Percentiles rank a stretch among this genome's conserved stretches.
These are phyloP conservation scores for Phytopythium litorale DNA, from an alignment of 352 stramenopile species.

Conservation along the genomic window DNA sequence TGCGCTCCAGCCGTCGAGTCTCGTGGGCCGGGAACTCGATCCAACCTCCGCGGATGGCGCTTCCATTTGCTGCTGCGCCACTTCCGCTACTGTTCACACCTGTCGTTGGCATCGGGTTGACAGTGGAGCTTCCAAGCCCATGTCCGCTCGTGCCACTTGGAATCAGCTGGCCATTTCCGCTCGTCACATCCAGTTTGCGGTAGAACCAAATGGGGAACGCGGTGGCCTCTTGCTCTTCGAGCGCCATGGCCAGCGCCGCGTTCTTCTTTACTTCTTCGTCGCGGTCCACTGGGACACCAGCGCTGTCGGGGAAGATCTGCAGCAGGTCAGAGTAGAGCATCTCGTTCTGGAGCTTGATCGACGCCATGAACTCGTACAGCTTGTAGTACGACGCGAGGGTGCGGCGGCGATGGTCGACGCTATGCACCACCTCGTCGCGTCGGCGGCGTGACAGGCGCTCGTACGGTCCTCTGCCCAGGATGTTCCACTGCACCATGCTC, in stretches of 20 bases:
- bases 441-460: slow-evolving; percentile 60
- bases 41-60: slow-evolving; percentile 30
- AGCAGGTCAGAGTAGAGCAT: slow-evolving; percentile 75
- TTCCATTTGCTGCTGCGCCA: slow-evolving; percentile 22
- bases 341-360: slow-evolving; percentile 82
- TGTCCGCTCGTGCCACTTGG: slow-evolving; percentile 28
- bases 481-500: slow-evolving; percentile 88
- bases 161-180: slow-evolving; percentile 26
- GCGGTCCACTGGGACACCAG: slow-evolving; percentile 39
- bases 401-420: slow-evolving; percentile 65
- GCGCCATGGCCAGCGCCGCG: slow-evolving; percentile 27
- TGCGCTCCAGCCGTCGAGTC: slow-evolving; percentile 61
- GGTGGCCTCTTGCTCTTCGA: slow-evolving; percentile 49
- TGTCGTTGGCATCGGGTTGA: neutral
- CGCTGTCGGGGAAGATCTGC: slow-evolving; percentile 40
- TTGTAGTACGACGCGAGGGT: slow-evolving; percentile 76
- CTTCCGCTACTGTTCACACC: slow-evolving; percentile 3
- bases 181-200: slow-evolving; percentile 49
- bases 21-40: slow-evolving; percentile 78
- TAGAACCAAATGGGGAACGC: slow-evolving; percentile 84
- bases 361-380: slow-evolving; percentile 81
- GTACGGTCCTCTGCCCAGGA: slow-evolving; percentile 72
- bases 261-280: slow-evolving; percentile 38
- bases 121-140: slow-evolving; percentile 5
- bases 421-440: slow-evolving; percentile 61